Conservation (phyloP, 2,329 filamentous ascomycete species). For the Rasamsonia emersonii region DNA sequence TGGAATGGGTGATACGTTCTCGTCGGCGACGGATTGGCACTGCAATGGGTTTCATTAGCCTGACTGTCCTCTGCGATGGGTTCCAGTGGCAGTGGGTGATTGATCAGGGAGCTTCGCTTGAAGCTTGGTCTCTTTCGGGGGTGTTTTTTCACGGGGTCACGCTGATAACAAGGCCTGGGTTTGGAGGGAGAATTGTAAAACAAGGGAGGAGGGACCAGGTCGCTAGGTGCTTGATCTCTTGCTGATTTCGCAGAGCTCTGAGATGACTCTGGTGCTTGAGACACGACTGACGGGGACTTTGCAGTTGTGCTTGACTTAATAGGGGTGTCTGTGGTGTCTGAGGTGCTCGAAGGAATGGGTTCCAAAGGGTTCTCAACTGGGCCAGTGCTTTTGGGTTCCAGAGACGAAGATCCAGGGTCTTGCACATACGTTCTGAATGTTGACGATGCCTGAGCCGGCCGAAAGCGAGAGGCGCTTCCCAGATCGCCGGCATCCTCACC, state of each 20-base stretch:
- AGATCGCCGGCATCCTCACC: slow-evolving; percentile 19
- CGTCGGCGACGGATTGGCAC: slow-evolving; percentile 9
- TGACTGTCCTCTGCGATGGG: slow-evolving; percentile 3
- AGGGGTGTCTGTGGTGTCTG: too few species aligned
- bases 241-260: too few species aligned
- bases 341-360: too few species aligned
- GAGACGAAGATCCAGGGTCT: slow-evolving; percentile 9
- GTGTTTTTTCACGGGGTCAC: too few species aligned
- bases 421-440: slow-evolving; percentile 31
- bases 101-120: slow-evolving; percentile 1
- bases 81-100: slow-evolving; percentile 2
- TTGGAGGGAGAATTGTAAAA: too few species aligned
- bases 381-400: slow-evolving; percentile 1
- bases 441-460: slow-evolving; percentile 18
- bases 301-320: too few species aligned
- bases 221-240: background rate
- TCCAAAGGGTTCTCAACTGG: background rate
- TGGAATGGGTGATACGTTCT: slow-evolving; percentile 20
- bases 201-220: slow-evolving; percentile 2
- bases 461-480: slow-evolving; percentile 18
- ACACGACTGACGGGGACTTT: too few species aligned
- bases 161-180: too few species aligned
- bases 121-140: too few species aligned
- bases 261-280: too few species aligned
- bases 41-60: slow-evolving; percentile 6